Percentiles rank a stretch among this genome's conserved stretches.
Evolutionary conservation across 1,139 yeast genomes (phyloP).

Genomic region (Candida sojae): DNA sequence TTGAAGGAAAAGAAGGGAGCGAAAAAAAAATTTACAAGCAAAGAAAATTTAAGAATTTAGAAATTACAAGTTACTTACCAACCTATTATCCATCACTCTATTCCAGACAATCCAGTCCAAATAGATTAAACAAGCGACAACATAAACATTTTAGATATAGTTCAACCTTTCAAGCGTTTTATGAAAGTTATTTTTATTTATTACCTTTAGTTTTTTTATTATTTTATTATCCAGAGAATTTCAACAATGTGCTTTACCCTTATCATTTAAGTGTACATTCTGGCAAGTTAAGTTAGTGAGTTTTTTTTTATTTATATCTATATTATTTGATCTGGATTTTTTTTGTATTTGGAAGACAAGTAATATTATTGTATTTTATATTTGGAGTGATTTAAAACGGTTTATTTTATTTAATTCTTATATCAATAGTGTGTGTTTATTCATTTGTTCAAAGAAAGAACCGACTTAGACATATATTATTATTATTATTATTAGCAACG

Average conservation of each 20-base stretch:
- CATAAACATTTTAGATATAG: not conserved
- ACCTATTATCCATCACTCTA: constrained; percentile 1
- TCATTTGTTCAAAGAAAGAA: not conserved
- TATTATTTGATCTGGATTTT: constrained; percentile 1
- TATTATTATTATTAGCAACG: not conserved
- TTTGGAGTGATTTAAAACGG: constrained; percentile 2
- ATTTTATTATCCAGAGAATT: not conserved
- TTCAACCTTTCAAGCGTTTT: constrained; percentile 1
- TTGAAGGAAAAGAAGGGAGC: not conserved
- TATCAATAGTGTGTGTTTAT: not conserved
- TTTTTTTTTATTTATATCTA: not conserved
- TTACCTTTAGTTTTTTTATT: constrained; percentile 4
- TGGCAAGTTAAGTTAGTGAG: constrained; percentile 1
- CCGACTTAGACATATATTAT: not conserved
- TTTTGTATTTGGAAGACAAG: not conserved
- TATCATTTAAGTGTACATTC: constrained; percentile 4
- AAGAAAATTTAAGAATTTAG: not conserved
- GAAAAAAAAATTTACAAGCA: not conserved
- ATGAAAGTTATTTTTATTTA: constrained; percentile 2
- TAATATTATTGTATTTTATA: not conserved
- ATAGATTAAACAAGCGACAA: not conserved
- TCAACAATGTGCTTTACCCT: constrained; percentile 6
- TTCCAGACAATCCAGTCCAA: constrained; percentile 1
- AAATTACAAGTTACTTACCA: no score
- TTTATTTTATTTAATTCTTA: constrained; percentile 2